Percentiles rank a stretch among this genome's conserved stretches.
phyloP scores from a whole-genome alignment of 1,284 basidiomycete species.

The Mycosarcoma maydis region DNA sequence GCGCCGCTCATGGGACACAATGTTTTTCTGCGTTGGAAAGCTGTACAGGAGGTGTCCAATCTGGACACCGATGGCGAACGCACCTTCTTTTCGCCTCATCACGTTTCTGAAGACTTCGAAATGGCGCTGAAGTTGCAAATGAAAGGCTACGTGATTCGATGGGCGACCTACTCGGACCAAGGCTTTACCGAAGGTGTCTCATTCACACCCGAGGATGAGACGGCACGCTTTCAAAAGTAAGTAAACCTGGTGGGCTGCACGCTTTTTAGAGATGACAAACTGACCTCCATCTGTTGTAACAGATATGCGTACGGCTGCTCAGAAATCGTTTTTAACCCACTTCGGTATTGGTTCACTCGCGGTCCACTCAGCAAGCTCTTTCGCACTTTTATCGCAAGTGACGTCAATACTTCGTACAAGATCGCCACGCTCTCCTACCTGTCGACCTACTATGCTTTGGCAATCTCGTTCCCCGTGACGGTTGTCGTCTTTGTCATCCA shows the following conservation, averaged over 20 bases:
- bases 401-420: conserved; percentile 75
- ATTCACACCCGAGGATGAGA: conserved; percentile 76
- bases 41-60: conserved; percentile 80
- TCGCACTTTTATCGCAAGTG: conserved; percentile 75
- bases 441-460: conserved; percentile 81
- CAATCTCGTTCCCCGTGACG: conserved; percentile 75
- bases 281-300: neutral
- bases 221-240: conserved; percentile 82
- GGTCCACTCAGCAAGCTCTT: conserved; percentile 82
- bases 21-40: conserved; percentile 84
- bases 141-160: conserved; percentile 76
- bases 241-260: neutral
- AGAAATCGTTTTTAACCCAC: conserved; percentile 55
- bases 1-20: conserved; percentile 88
- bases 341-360: conserved; percentile 76
- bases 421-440: conserved; percentile 76
- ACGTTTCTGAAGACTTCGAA: conserved; percentile 85
- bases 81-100: conserved; percentile 81
- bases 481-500: conserved; percentile 78
- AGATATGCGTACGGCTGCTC: conserved; percentile 76
- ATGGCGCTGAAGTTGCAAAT: conserved; percentile 71
- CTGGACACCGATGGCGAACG: conserved; percentile 74
- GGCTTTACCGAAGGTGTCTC: conserved; percentile 87
- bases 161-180: conserved; percentile 82
- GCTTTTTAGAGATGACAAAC: neutral